Evolutionary conservation across 2,329 filamentous ascomycete species (phyloP).

Genomic region (Cadophora malorum): DNA sequence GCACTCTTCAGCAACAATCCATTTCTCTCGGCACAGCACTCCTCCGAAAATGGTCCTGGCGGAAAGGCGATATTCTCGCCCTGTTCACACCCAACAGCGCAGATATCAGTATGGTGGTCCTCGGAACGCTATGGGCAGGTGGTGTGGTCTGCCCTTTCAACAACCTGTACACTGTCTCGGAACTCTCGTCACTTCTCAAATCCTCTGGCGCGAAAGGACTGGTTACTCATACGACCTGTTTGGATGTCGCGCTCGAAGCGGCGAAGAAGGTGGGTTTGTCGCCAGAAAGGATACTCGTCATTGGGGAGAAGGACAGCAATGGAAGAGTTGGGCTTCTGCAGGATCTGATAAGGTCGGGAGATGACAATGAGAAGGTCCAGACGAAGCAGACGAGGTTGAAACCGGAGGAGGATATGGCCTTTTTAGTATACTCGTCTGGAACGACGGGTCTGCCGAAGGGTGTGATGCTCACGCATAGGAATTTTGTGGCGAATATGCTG

Average conservation of each 20-base stretch:
- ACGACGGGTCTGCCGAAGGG: conserved; percentile 73
- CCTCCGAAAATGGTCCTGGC: conserved; percentile 73
- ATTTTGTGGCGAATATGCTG: conserved; percentile 76
- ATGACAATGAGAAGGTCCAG: conserved; percentile 55
- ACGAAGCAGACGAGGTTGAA: conserved; percentile 46
- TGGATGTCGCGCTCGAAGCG: conserved; percentile 69
- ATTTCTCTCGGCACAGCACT: conserved; percentile 78
- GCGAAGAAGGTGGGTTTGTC: conserved; percentile 72
- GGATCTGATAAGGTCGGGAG: conserved; percentile 57
- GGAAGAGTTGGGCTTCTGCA: conserved; percentile 10
- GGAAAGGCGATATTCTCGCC: conserved; percentile 79
- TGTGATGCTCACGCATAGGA: conserved; percentile 82
- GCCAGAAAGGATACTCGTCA: conserved; percentile 72
- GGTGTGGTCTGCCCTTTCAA: conserved; percentile 84
- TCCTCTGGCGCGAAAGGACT: conserved; percentile 77
- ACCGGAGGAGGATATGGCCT: conserved; percentile 58
- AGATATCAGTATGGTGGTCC: conserved; percentile 77
- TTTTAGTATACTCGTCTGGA: conserved; percentile 70
- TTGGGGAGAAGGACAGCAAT: conserved; percentile 67
- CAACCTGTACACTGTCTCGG: conserved; percentile 80
- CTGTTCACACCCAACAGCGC: conserved; percentile 85
- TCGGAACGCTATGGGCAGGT: conserved; percentile 81
- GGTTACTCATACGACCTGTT: conserved; percentile 71
- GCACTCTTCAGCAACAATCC: conserved; percentile 66
- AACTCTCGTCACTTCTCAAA: conserved; percentile 81